Base-by-base conservation (phyloP, 2,329 filamentous ascomycete genomes). In the Penicillium sp. region DNA sequence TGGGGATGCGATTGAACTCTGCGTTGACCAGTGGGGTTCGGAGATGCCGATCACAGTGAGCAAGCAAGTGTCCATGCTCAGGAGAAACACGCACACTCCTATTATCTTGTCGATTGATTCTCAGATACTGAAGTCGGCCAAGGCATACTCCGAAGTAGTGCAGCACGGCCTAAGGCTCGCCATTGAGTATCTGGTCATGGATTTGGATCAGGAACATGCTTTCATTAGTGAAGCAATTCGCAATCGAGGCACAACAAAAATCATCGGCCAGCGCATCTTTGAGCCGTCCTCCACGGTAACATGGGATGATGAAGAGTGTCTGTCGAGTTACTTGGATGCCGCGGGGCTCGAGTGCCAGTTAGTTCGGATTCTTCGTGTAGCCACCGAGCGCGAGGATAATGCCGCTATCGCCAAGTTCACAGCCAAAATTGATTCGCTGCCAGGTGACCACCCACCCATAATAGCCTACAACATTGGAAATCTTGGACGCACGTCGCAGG, bases 1-100 rank as follows among this genome's bases (percentile, higher is more conserved):
- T 8, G 85, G 81, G 7, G 86, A 89, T 75, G 85, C 84, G 23
- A 82, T 88, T 47, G 86, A 88, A 69, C 75, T 88, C 3, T 84
- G 85, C 61, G 81, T 89, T 54, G 86, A 89, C 72, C 79, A 79
- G 49, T 87, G 86, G 84, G 79, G 81, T 7, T 73, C 80, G 26
- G 80, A 83, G 57, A 74, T 85, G 62, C 71, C 82, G 30, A 81
- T 79, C 57, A 70, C 81, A 8, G 78, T 88, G 64, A 83, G 84
- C 47, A 83, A 82, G 50, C 83, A 87, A 65, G 82, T 89, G 3
- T 83, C 86, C 15, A 75, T 84, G 38, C 83, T 88, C 55, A 82
- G 86, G 63, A 82, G 86, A 65, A 84, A 83, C 61, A 73, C 88
- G 41, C 80, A 82, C 38, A 72, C 85, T 5, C 86, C 86, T 2